Evolutionary conservation across 2,329 filamentous ascomycete species (phyloP).

Genomic region (Endothia cerciana): DNA sequence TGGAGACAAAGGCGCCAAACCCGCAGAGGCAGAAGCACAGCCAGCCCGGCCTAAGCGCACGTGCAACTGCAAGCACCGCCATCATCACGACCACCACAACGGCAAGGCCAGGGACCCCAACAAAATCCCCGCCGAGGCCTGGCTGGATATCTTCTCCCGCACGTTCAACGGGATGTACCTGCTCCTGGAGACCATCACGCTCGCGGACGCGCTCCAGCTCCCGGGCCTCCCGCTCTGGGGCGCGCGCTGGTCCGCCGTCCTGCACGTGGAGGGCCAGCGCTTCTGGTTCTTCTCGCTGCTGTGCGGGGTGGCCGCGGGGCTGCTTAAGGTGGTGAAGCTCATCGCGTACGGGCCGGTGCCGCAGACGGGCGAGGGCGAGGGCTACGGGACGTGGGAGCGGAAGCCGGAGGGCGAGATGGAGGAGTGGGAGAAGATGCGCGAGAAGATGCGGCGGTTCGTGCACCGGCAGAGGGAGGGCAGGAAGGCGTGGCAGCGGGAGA

Average conservation of each 20-base stretch:
- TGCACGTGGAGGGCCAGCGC: constrained; percentile 65
- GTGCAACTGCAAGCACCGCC: constrained; percentile 29
- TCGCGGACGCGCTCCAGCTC: constrained; percentile 56
- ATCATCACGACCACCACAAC: constrained; percentile 26
- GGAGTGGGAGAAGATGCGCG: constrained; percentile 39
- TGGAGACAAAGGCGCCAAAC: neutral
- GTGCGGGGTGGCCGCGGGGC: constrained; percentile 50
- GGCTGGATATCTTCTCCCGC: constrained; percentile 60
- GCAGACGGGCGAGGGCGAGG: constrained; percentile 36
- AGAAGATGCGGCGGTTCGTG: constrained; percentile 41
- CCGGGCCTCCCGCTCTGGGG: constrained; percentile 56
- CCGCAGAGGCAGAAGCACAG: neutral
- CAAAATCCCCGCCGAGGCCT: constrained; percentile 39
- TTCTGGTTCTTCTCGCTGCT: constrained; percentile 71
- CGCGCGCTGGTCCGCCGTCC: constrained; percentile 46
- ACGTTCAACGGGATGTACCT: constrained; percentile 69
- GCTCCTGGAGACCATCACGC: constrained; percentile 66
- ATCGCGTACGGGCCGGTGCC: constrained; percentile 43
- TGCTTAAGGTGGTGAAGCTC: constrained; percentile 47
- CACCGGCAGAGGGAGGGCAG: constrained; percentile 41
- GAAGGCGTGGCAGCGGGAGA: constrained; percentile 37
- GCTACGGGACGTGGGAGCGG: constrained; percentile 35
- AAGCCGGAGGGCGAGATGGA: constrained; percentile 31
- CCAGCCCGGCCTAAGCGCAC: constrained; percentile 35
- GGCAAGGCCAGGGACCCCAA: constrained; percentile 26